Conservation (phyloP, 2,329 filamentous ascomycete genomes). For the Penicillium brasilianum region DNA sequence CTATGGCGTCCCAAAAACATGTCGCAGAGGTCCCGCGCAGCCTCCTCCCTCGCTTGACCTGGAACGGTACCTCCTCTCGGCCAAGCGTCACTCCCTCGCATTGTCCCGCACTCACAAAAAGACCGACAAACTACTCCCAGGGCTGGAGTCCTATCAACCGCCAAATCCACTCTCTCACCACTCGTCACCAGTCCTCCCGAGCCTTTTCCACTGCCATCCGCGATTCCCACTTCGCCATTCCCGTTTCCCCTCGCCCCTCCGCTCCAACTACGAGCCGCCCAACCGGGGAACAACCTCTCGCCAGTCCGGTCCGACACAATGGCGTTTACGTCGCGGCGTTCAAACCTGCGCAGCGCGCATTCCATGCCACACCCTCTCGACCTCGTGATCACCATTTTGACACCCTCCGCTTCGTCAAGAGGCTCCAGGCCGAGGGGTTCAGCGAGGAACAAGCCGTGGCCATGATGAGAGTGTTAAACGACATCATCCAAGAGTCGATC, state of each 20-base stretch:
- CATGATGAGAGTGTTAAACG: constrained; percentile 97
- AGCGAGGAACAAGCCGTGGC: constrained; percentile 93
- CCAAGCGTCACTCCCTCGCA: constrained; percentile 37
- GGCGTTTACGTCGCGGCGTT: constrained; percentile 54
- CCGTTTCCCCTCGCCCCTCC: constrained; percentile 30
- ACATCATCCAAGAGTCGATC: constrained; percentile 97
- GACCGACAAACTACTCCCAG: constrained; percentile 32
- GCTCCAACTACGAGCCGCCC: constrained; percentile 21
- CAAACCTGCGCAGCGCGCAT: constrained; percentile 47
- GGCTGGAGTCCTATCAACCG: constrained; percentile 29
- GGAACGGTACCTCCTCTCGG: constrained; percentile 46
- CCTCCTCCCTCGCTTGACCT: constrained; percentile 49
- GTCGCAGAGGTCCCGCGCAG: constrained; percentile 51
- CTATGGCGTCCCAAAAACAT: constrained; percentile 49
- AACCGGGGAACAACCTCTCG: constrained; percentile 27
- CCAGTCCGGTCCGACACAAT: constrained; percentile 50
- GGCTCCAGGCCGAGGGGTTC: constrained; percentile 87
- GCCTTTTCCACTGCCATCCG: constrained; percentile 24
- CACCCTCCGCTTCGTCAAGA: constrained; percentile 94
- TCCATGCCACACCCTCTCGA: constrained; percentile 69
- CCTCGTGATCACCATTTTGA: constrained; percentile 92
- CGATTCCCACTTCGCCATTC: constrained; percentile 21
- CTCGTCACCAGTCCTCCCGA: constrained; percentile 20
- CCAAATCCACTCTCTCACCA: constrained; percentile 25
- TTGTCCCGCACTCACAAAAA: constrained; percentile 32